These are phyloP conservation scores for Furcasterigmium sp. DNA, from an alignment of 2,329 filamentous ascomycete genomes.

Conservation along the genomic window DNA sequence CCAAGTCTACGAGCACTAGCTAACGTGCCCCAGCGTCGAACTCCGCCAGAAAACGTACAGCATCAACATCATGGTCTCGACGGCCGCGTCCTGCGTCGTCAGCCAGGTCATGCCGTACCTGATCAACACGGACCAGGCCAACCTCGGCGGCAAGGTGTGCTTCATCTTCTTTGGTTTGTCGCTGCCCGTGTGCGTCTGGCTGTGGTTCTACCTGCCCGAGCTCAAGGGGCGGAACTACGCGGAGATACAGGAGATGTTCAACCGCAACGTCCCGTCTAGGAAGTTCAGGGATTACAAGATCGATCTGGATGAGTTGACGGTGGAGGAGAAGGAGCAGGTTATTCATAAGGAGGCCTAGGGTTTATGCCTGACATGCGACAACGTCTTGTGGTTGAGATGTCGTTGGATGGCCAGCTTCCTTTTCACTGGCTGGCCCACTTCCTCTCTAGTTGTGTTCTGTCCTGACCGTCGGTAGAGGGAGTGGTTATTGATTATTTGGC, in stretches of 20 bases:
- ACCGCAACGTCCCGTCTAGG: slow-evolving; percentile 7
- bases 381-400: too few relatives aligned
- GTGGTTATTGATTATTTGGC: too few relatives aligned
- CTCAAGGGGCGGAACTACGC: slow-evolving; percentile 13
- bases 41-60: slow-evolving; percentile 25
- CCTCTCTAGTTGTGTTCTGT: too few relatives aligned
- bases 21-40: slow-evolving; percentile 16
- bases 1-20: too few relatives aligned
- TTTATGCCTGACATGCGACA: too few relatives aligned
- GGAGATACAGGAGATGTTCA: slow-evolving; percentile 11
- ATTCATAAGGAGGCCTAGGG: slow-evolving; percentile 6
- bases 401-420: too few relatives aligned
- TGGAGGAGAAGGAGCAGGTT: slow-evolving; percentile 6
- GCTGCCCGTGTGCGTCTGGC: slow-evolving; percentile 17
- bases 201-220: slow-evolving; percentile 11
- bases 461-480: too few relatives aligned
- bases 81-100: slow-evolving; percentile 20
- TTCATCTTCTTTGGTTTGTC: slow-evolving; percentile 25
- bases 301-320: slow-evolving; percentile 4
- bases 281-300: slow-evolving; percentile 9
- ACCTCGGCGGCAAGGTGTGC: slow-evolving; percentile 24
- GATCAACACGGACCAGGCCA: slow-evolving; percentile 21
- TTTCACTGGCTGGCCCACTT: too few relatives aligned
- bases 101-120: slow-evolving; percentile 23
- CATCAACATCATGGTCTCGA: slow-evolving; percentile 24